phyloP scores from a whole-genome alignment of 208 protist species.

The Leishmania turanica region DNA sequence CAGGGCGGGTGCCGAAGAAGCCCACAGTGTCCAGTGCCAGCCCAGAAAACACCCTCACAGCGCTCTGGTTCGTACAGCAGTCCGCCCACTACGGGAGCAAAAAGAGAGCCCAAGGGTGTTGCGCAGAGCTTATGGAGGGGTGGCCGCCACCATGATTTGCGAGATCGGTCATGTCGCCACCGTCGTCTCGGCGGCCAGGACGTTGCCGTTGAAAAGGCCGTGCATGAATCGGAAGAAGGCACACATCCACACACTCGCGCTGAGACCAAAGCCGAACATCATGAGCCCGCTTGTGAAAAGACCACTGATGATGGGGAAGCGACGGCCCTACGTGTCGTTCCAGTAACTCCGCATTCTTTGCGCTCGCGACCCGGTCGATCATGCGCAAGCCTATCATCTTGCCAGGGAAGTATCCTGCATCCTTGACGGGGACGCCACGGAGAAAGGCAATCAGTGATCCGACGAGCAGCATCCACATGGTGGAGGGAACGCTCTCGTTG shows the following conservation, averaged over 20 bases:
- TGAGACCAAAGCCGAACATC: conserved; percentile 70
- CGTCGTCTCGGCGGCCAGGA: conserved; percentile 75
- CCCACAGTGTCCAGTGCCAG: no score
- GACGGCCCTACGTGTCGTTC: conserved; percentile 65
- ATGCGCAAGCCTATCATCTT: conserved; percentile 55
- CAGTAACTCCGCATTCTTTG: no score
- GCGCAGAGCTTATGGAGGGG: no score
- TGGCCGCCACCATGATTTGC: no score
- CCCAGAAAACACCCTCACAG: no score
- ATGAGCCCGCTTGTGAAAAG: conserved; percentile 60
- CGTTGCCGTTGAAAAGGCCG: conserved; percentile 75
- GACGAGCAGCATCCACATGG: conserved; percentile 71
- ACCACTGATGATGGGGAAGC: conserved; percentile 51
- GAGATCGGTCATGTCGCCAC: conserved; percentile 69
- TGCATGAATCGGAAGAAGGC: conserved; percentile 67
- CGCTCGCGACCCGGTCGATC: conserved; percentile 48
- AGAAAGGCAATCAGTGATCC: conserved; percentile 53
- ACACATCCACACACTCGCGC: conserved; percentile 49
- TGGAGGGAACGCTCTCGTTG: conserved; percentile 62
- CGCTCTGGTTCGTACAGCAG: no score
- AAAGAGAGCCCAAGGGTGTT: no score
- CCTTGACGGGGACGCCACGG: conserved; percentile 31
- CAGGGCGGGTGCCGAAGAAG: no score
- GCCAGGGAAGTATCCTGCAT: conserved; percentile 65
- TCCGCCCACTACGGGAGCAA: no score